Evolutionary conservation across 768 basidiomycete genomes (phyloP).

Genomic region (Leccinellum rugosiceps): DNA sequence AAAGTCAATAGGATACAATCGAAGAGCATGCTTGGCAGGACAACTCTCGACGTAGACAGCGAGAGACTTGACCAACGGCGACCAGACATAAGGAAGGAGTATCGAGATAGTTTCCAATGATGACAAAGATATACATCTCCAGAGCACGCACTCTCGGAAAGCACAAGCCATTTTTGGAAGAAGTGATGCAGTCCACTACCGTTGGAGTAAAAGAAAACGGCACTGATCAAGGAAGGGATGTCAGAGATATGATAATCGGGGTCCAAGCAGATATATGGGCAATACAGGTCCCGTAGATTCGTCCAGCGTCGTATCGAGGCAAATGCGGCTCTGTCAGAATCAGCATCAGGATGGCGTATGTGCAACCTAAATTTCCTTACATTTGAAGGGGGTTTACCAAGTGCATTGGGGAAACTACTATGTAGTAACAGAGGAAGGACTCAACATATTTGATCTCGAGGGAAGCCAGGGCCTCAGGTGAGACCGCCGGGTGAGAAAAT

Average conservation of each 20-base stretch:
- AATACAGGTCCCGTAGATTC: slow-evolving; percentile 10
- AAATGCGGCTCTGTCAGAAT: slow-evolving; percentile 5
- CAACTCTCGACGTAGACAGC: slow-evolving; percentile 6
- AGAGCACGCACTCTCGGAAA: slow-evolving; percentile 10
- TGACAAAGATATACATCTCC: slow-evolving; percentile 6
- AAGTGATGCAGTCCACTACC: background rate
- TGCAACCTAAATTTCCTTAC: slow-evolving; percentile 5
- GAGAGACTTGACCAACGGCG: slow-evolving; percentile 5
- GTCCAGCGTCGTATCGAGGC: slow-evolving; percentile 14
- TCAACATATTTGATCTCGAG: slow-evolving; percentile 17
- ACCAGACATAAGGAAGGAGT: background rate
- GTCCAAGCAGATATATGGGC: slow-evolving; percentile 10
- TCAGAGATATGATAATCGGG: slow-evolving; percentile 10
- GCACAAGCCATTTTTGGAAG: background rate
- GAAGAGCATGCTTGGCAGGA: slow-evolving; percentile 6
- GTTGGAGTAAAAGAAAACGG: slow-evolving; percentile 1
- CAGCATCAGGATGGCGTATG: slow-evolving; percentile 11
- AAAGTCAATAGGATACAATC: background rate
- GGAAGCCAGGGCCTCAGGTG: slow-evolving; percentile 12
- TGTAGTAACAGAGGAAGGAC: slow-evolving; percentile 14
- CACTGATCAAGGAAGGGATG: slow-evolving; percentile 6
- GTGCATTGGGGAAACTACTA: slow-evolving; percentile 11
- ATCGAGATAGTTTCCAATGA: background rate
- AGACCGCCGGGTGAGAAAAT: slow-evolving; percentile 14
- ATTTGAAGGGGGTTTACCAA: slow-evolving; percentile 11